Conservation (phyloP, 2,329 filamentous ascomycete species). For the Aureobasidium sp. region DNA sequence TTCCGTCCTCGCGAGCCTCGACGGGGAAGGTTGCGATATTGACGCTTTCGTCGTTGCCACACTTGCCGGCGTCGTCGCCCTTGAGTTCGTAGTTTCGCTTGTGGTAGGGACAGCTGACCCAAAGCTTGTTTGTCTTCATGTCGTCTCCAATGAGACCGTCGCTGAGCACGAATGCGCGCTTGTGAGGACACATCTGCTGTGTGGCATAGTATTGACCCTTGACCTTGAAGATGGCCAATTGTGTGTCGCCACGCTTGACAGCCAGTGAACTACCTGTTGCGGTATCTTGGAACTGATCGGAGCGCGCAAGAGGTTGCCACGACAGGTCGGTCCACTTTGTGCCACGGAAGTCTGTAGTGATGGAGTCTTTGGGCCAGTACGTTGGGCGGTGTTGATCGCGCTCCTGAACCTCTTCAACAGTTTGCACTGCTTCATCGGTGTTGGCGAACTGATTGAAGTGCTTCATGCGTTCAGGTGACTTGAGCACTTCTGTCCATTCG, state of each 20-base stretch:
- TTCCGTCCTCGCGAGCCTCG: slow-evolving; percentile 67
- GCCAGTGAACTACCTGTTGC: slow-evolving; percentile 69
- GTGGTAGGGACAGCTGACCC: slow-evolving; percentile 81
- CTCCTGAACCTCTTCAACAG: slow-evolving; percentile 64
- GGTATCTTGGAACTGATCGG: slow-evolving; percentile 60
- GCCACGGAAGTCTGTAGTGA: slow-evolving; percentile 64
- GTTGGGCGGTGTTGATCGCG: slow-evolving; percentile 67
- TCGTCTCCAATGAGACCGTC: slow-evolving; percentile 77
- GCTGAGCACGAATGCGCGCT: slow-evolving; percentile 79
- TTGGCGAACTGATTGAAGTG: slow-evolving; percentile 81
- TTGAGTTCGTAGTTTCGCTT: slow-evolving; percentile 81
- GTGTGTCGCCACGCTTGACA: slow-evolving; percentile 80
- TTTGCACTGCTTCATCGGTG: slow-evolving; percentile 58
- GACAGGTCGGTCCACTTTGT: slow-evolving; percentile 58
- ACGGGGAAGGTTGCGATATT: slow-evolving; percentile 77
- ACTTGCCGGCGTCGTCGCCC: slow-evolving; percentile 58
- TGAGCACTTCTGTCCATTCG: slow-evolving; percentile 82
- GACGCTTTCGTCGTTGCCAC: slow-evolving; percentile 65
- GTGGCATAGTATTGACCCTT: slow-evolving; percentile 74
- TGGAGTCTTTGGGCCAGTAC: slow-evolving; percentile 66
- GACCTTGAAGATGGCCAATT: slow-evolving; percentile 80
- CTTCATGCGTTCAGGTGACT: slow-evolving; percentile 57
- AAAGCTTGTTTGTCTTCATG: slow-evolving; percentile 55
- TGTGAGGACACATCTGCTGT: slow-evolving; percentile 94
- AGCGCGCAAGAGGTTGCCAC: slow-evolving; percentile 75